A percentile compares a stretch with the other conserved stretches of the same genome.
phyloP scores from a whole-genome alignment of 768 basidiomycete species.

The Dioszegia hungarica region DNA sequence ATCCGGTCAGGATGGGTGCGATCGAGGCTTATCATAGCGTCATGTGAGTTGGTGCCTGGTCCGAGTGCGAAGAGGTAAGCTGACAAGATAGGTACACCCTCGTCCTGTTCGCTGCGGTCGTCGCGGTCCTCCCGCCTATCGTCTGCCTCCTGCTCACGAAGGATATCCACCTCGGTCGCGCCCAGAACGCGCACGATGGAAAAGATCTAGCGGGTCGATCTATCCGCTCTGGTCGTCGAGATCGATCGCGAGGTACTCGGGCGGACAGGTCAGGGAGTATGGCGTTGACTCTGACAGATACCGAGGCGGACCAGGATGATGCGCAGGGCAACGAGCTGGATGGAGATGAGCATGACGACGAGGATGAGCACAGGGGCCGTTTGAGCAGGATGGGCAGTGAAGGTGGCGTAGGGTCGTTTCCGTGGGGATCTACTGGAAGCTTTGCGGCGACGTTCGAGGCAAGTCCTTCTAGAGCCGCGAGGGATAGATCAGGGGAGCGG shows the following conservation, averaged over 20 bases:
- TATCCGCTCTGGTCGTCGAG: neutral
- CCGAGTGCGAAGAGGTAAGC: neutral
- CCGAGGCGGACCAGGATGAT: too few relatives aligned
- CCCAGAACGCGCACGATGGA: slow-evolving; percentile 65
- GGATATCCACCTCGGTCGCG: slow-evolving; percentile 64
- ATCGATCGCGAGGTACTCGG: neutral
- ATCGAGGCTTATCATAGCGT: slow-evolving; percentile 55
- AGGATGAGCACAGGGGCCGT: too few relatives aligned
- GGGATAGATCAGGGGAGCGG: neutral
- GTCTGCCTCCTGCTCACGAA: slow-evolving; percentile 60
- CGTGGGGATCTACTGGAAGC: too few relatives aligned
- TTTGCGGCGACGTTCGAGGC: too few relatives aligned
- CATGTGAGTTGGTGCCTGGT: slow-evolving; percentile 19
- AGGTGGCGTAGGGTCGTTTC: too few relatives aligned
- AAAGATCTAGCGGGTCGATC: slow-evolving; percentile 41
- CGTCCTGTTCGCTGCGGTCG: slow-evolving; percentile 43
- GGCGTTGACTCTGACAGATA: neutral
- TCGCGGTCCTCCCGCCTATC: slow-evolving; percentile 59
- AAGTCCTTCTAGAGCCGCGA: neutral
- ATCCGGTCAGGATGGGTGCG: slow-evolving; percentile 63
- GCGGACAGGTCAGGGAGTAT: neutral
- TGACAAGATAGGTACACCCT: slow-evolving; percentile 2
- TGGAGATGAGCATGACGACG: too few relatives aligned
- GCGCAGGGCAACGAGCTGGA: too few relatives aligned
- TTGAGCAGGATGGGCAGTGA: too few relatives aligned